These are phyloP conservation scores for Bjerkandera adusta DNA, from an alignment of 1,284 basidiomycete genomes.

Conservation along the genomic window DNA sequence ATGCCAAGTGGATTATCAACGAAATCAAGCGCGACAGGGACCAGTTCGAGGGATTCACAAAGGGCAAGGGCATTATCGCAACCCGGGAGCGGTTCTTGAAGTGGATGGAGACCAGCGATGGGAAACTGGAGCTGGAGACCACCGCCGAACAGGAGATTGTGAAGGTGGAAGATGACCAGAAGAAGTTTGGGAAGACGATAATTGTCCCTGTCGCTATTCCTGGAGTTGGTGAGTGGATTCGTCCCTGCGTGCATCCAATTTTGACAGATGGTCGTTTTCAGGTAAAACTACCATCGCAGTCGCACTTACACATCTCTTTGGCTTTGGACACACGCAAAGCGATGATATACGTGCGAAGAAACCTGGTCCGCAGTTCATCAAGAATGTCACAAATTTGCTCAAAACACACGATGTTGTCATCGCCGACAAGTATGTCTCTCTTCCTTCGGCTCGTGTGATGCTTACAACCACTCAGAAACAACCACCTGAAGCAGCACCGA, in stretches of 20 bases:
- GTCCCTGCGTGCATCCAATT: neutral
- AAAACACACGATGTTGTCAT: conserved; percentile 75
- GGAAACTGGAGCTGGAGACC: conserved; percentile 33
- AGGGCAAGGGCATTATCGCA: conserved; percentile 82
- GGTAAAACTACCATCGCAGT: conserved; percentile 89
- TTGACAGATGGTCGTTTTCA: conserved; percentile 27
- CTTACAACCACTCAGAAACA: conserved; percentile 63
- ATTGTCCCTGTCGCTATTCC: conserved; percentile 91
- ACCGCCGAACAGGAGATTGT: conserved; percentile 38
- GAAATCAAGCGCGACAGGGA: conserved; percentile 64
- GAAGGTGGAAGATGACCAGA: conserved; percentile 24
- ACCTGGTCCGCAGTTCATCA: conserved; percentile 73
- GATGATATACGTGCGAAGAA: conserved; percentile 87
- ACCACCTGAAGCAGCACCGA: conserved; percentile 82
- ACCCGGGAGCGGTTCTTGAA: conserved; percentile 79
- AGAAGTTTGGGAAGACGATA: conserved; percentile 73
- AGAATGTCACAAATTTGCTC: conserved; percentile 68
- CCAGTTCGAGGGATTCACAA: conserved; percentile 65
- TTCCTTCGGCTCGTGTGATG: conserved; percentile 1
- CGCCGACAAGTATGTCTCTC: conserved; percentile 76
- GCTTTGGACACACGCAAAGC: conserved; percentile 87
- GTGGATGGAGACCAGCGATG: conserved; percentile 58
- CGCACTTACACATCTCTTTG: conserved; percentile 78
- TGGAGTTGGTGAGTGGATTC: conserved; percentile 72
- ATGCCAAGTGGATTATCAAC: conserved; percentile 67